phyloP scores from a whole-genome alignment of 1,284 basidiomycete species.

The Sporisorium exsertum region DNA sequence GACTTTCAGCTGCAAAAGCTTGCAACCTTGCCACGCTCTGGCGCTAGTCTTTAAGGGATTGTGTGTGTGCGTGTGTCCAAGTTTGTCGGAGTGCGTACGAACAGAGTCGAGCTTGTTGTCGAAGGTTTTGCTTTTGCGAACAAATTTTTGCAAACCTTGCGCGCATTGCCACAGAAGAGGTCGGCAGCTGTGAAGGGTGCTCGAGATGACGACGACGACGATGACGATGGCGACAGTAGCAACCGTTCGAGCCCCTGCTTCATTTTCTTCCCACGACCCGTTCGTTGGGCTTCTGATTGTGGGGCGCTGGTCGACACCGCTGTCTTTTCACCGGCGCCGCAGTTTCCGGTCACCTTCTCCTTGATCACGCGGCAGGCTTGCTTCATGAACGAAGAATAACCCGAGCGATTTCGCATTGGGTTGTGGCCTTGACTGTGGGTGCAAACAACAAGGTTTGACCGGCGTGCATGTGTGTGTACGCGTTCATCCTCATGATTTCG shows the following conservation, averaged over 20 bases:
- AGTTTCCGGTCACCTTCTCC: not conserved
- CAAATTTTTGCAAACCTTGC: not conserved
- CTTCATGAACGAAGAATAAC: not conserved
- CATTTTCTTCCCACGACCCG: conserved; percentile 4
- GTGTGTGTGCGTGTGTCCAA: not conserved
- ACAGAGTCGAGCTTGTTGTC: conserved; percentile 1
- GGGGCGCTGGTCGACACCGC: not conserved
- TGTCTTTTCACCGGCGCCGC: not conserved
- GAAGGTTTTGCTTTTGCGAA: not conserved
- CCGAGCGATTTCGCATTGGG: not conserved
- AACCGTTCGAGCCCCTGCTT: not conserved
- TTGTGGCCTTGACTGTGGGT: not conserved
- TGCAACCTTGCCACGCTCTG: not conserved
- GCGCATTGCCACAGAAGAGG: too few relatives aligned
- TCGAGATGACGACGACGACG: not conserved
- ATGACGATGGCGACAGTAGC: too few relatives aligned
- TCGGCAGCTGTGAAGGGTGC: not conserved
- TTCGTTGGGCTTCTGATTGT: conserved; percentile 5
- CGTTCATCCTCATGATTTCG: not conserved
- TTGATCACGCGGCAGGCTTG: not conserved
- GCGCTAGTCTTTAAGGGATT: not conserved
- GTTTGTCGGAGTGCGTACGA: not conserved
- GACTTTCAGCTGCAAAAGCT: not conserved
- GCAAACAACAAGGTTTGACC: not conserved
- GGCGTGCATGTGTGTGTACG: not conserved